A percentile compares a stretch with the other conserved stretches of the same genome.
These are phyloP conservation scores for Blastobotrys ciferrii DNA, from an alignment of 1,139 yeast species.

Conservation along the genomic window DNA sequence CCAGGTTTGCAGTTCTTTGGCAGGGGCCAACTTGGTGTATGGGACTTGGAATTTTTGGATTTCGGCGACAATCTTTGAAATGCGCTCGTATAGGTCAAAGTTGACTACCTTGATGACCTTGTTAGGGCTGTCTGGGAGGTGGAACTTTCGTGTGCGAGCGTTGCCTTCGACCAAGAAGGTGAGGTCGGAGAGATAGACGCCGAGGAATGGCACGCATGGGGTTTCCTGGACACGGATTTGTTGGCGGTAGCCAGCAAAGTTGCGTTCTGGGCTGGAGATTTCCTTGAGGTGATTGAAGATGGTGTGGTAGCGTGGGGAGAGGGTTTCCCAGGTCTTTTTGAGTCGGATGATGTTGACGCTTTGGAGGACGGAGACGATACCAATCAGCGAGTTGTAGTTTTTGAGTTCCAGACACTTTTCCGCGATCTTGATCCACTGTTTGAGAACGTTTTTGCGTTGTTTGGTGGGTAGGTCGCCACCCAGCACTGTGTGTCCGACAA, in stretches of 20 bases:
- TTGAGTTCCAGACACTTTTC: constrained; percentile 76
- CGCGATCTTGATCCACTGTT: constrained; percentile 83
- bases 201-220: constrained; percentile 84
- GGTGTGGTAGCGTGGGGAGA: constrained; percentile 64
- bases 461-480: constrained; percentile 40
- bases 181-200: constrained; percentile 79
- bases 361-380: constrained; percentile 81
- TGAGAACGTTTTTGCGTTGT: constrained; percentile 58
- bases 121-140: constrained; percentile 18
- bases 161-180: constrained; percentile 89
- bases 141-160: constrained; percentile 51
- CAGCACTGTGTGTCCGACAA: constrained; percentile 72
- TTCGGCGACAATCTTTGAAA: constrained; percentile 72
- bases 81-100: constrained; percentile 76
- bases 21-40: constrained; percentile 38
- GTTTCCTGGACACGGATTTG: constrained; percentile 57
- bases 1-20: constrained; percentile 36
- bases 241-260: constrained; percentile 70
- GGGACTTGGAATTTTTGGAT: constrained; percentile 72
- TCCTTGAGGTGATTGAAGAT: constrained; percentile 66
- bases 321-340: constrained; percentile 59
- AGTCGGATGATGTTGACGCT: constrained; percentile 76
- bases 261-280: constrained; percentile 79
- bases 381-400: constrained; percentile 85
- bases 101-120: constrained; percentile 54